Percentiles rank a stretch among this genome's conserved stretches.
Evolutionary conservation across 495 filamentous ascomycete genomes (phyloP).

Genomic region (Tuber umbilicatum): DNA sequence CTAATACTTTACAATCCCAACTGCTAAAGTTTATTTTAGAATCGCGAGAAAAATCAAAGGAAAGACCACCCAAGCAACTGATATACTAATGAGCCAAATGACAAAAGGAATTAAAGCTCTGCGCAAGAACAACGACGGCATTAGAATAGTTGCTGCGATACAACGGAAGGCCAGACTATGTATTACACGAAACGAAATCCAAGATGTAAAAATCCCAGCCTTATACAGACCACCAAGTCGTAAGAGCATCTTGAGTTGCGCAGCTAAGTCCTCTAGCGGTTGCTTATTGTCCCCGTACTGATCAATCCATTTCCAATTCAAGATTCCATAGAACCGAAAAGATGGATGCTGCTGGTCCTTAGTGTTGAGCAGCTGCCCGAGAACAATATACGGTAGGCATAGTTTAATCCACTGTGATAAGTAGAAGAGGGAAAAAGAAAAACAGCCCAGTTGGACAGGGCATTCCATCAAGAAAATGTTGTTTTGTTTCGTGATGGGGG

Average conservation of each 20-base stretch:
- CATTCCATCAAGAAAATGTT: background rate
- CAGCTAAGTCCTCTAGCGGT: background rate
- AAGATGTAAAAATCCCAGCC: conserved; percentile 3
- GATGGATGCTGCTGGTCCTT: background rate
- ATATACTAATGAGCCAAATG: background rate
- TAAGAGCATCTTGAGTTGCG: background rate
- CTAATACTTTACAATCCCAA: conserved; percentile 3
- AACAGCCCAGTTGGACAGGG: background rate
- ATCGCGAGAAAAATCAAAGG: background rate
- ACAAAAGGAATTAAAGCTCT: conserved; percentile 5
- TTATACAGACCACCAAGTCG: background rate
- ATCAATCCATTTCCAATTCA: background rate
- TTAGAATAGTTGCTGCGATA: conserved; percentile 5
- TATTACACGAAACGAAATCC: background rate
- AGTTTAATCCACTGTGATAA: background rate
- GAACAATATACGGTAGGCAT: background rate
- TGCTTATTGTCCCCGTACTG: background rate
- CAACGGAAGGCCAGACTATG: background rate
- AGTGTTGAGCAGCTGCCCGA: background rate
- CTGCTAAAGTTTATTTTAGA: background rate
- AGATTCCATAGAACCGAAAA: background rate
- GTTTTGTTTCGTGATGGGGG: background rate
- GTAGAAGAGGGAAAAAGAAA: background rate
- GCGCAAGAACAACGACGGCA: background rate
- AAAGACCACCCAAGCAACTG: background rate